A percentile compares a stretch with the other conserved stretches of the same genome.
Conservation (phyloP, 208 protist genomes). For the Jaenimonas drosophilae region DNA sequence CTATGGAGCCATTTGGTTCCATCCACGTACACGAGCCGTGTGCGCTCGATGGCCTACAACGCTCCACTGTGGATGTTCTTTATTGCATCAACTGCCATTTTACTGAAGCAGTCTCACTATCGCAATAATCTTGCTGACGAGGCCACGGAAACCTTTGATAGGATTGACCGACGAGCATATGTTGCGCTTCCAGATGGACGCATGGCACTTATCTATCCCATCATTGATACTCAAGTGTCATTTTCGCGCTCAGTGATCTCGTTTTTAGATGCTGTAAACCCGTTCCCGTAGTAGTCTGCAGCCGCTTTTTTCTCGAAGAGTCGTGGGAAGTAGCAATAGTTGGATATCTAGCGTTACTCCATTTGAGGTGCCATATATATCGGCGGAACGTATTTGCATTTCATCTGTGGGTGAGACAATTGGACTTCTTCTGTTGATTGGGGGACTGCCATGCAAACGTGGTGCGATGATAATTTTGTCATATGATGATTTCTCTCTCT, state of each 20-base stretch:
- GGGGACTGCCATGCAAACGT: too few species aligned
- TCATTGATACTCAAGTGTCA: slow-evolving; percentile 77
- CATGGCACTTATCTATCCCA: slow-evolving; percentile 86
- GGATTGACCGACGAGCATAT: slow-evolving; percentile 85
- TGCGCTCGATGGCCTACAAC: slow-evolving; percentile 62
- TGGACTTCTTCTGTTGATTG: too few species aligned
- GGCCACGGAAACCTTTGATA: slow-evolving; percentile 65
- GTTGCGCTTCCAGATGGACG: slow-evolving; percentile 85
- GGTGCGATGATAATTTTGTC: neutral
- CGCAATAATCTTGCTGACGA: slow-evolving; percentile 72
- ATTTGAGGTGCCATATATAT: too few species aligned
- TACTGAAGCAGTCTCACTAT: slow-evolving; percentile 83
- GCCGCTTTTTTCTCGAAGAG: too few species aligned
- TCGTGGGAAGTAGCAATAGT: too few species aligned
- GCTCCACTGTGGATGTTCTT: slow-evolving; percentile 66
- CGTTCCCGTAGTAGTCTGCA: slow-evolving; percentile 80
- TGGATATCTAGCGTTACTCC: too few species aligned
- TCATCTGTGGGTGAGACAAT: too few species aligned
- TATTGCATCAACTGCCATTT: slow-evolving; percentile 51
- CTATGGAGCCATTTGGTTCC: slow-evolving; percentile 69
- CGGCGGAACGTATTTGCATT: too few species aligned
- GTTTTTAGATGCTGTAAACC: slow-evolving; percentile 77
- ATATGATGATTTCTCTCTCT: neutral
- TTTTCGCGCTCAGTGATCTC: slow-evolving; percentile 64
- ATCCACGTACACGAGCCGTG: slow-evolving; percentile 50